Conservation (phyloP, 176 grass and related monocot genomes). For the barley (Hordeum vulgare) region DNA sequence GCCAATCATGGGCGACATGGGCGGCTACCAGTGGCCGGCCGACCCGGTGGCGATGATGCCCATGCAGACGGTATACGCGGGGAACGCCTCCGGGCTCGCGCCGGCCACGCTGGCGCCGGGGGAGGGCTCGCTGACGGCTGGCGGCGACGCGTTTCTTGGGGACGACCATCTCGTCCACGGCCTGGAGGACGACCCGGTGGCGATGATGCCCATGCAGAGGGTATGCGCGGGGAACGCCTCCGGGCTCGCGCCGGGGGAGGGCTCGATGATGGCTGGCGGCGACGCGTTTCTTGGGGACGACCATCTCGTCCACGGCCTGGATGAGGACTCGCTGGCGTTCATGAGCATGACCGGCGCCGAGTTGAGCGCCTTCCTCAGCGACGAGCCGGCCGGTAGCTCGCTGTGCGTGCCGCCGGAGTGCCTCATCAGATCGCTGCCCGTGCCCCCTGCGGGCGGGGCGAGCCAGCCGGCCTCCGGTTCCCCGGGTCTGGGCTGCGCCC, state of each 20-base stretch:
- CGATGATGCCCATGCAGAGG: neutral
- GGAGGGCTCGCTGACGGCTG: neutral
- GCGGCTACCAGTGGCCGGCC: neutral
- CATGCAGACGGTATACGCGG: neutral
- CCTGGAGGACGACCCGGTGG: neutral
- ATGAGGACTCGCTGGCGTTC: too few species aligned
- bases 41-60: neutral
- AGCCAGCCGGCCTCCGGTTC: neutral
- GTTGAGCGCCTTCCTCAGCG: neutral
- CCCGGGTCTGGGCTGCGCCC: neutral
- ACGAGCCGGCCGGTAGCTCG: neutral
- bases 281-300: neutral
- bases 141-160: neutral
- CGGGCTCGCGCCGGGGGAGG: neutral
- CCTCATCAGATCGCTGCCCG: neutral
- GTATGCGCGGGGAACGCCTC: neutral
- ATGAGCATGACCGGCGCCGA: neutral
- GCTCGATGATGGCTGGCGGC: neutral
- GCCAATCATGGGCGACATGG: neutral
- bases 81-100: neutral
- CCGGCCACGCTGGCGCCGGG: too few species aligned
- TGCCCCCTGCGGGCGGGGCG: neutral
- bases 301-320: neutral
- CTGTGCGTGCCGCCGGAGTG: neutral
- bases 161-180: neutral